Percentiles rank a stretch among this genome's conserved stretches.
Conservation (phyloP, 495 filamentous ascomycete genomes). For the Podospora tetraspora region DNA sequence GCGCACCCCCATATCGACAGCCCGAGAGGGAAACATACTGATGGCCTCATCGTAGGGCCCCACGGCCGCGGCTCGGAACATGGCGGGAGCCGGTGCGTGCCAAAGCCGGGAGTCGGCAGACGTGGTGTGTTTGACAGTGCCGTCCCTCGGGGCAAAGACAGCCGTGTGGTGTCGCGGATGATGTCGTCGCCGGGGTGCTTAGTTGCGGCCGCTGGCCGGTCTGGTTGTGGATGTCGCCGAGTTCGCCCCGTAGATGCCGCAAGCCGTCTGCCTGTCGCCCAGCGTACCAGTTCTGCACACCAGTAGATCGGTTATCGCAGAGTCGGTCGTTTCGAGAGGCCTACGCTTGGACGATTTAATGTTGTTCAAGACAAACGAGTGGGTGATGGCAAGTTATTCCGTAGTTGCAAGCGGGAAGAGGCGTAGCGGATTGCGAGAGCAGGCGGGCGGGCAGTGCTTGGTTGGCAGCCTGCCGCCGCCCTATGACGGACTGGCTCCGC, state of each 20-base stretch:
- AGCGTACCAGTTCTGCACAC: no score
- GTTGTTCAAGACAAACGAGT: neutral
- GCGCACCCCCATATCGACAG: neutral
- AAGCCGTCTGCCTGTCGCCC: neutral
- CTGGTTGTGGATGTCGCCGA: neutral
- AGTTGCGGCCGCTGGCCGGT: neutral
- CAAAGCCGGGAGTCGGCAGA: neutral
- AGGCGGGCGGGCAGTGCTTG: conserved; percentile 7
- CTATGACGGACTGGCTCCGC: conserved; percentile 10
- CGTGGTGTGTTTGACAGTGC: neutral
- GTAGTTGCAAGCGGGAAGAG: neutral
- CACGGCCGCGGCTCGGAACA: conserved; percentile 49
- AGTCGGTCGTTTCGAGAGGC: neutral
- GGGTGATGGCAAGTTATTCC: neutral
- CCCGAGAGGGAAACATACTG: conserved; percentile 32
- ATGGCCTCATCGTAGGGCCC: conserved; percentile 50
- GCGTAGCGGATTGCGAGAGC: conserved; percentile 1
- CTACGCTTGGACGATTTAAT: neutral
- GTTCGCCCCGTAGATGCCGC: neutral
- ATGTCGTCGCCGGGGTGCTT: neutral
- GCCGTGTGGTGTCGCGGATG: neutral
- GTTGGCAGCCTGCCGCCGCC: neutral
- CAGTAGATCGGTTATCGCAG: neutral
- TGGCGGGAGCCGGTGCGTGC: conserved; percentile 24
- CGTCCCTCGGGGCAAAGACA: neutral